These are phyloP conservation scores for Ormosia emarginata DNA, from an alignment of 306 rosid genomes.

Conservation along the genomic window DNA sequence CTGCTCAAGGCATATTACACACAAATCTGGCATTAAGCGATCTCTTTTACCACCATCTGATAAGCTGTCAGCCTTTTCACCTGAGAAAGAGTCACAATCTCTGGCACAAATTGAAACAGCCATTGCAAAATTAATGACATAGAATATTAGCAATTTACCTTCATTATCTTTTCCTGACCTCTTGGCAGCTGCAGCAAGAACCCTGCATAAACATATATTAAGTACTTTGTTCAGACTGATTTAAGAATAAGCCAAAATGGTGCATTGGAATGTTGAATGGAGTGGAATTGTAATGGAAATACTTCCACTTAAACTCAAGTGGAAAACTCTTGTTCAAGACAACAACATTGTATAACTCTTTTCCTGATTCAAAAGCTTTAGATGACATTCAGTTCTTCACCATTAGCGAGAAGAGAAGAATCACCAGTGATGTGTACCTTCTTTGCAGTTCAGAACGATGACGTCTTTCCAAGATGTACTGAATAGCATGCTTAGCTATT, in stretches of 20 bases:
- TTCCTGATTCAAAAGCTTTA: not conserved
- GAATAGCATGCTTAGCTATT: conserved; percentile 74
- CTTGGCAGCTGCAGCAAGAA: conserved; percentile 94
- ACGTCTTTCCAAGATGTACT: conserved; percentile 64
- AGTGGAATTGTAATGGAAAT: not conserved
- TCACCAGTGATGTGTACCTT: conserved; percentile 40
- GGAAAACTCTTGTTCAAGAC: conserved; percentile 5
- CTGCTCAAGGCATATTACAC: conserved; percentile 96
- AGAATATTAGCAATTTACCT: conserved; percentile 41
- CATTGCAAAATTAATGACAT: not conserved
- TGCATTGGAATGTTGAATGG: conserved; percentile 11
- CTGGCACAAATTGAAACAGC: not conserved
- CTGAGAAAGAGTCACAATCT: conserved; percentile 38
- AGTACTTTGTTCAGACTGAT: not conserved
- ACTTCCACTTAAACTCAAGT: conserved; percentile 4
- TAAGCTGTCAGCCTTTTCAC: conserved; percentile 51
- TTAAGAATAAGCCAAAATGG: not conserved
- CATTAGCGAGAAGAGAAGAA: conserved; percentile 26
- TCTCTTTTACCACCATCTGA: conserved; percentile 63
- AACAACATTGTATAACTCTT: not conserved
- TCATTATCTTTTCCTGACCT: conserved; percentile 66
- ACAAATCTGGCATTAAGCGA: conserved; percentile 75
- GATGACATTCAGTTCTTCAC: conserved; percentile 14
- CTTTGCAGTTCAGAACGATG: conserved; percentile 64
- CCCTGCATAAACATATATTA: conserved; percentile 56